phyloP scores from a whole-genome alignment of 495 filamentous ascomycete genomes.

The Glutinoglossum americanum region DNA sequence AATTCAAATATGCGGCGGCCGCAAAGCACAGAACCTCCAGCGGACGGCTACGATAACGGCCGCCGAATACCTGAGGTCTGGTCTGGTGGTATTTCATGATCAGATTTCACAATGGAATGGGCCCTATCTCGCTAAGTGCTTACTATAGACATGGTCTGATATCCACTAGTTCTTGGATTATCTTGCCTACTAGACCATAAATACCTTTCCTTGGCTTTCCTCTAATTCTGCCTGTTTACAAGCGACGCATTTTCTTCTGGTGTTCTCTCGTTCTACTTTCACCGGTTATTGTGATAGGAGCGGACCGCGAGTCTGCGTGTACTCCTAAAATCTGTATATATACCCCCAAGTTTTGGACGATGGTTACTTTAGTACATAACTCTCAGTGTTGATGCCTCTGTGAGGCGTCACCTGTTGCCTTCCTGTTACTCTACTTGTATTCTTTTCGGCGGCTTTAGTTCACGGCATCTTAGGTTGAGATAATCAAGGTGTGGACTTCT shows the following conservation, averaged over 20 bases:
- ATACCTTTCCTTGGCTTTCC: neutral
- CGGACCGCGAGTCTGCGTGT: neutral
- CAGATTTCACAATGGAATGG: neutral
- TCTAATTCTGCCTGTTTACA: neutral
- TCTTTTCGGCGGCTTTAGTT: neutral
- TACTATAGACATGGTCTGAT: neutral
- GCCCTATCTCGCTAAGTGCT: neutral
- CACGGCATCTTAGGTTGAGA: neutral
- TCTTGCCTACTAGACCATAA: neutral
- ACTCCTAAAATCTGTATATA: neutral
- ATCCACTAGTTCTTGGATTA: neutral
- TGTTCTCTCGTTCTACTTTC: neutral
- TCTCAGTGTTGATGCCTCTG: neutral
- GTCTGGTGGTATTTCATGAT: neutral
- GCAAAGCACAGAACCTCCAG: slow-evolving; percentile 41
- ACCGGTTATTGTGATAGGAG: neutral
- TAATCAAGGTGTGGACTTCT: neutral
- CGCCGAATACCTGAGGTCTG: slow-evolving; percentile 19
- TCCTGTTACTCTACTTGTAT: neutral
- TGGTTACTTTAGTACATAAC: neutral
- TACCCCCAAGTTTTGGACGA: neutral
- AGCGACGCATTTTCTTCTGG: neutral
- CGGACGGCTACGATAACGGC: slow-evolving; percentile 40
- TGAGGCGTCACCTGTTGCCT: neutral
- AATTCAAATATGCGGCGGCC: slow-evolving; percentile 42